A percentile compares a stretch with the other conserved stretches of the same genome.
Evolutionary conservation across 1,284 basidiomycete genomes (phyloP).

Genomic region (Calocybe gambosa): DNA sequence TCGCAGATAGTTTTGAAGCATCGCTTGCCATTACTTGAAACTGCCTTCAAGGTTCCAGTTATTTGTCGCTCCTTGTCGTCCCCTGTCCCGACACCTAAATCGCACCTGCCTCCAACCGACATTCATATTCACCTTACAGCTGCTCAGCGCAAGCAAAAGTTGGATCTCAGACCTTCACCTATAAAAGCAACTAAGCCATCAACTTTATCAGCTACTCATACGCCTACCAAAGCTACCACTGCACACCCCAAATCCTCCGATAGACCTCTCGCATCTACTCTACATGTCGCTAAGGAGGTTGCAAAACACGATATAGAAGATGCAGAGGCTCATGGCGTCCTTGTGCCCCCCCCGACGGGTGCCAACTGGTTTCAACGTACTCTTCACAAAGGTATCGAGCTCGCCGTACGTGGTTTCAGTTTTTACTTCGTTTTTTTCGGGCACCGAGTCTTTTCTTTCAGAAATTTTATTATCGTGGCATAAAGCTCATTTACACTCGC

Average conservation of each 20-base stretch:
- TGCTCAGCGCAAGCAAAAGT: slow-evolving; percentile 41
- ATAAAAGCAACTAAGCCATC: slow-evolving; percentile 40
- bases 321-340: slow-evolving; percentile 61
- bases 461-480: slow-evolving; percentile 77
- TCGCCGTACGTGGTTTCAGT: slow-evolving; percentile 46
- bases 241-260: slow-evolving; percentile 16
- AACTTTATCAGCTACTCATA: slow-evolving; percentile 19
- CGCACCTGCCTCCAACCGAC: slow-evolving; percentile 14
- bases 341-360: slow-evolving; percentile 55
- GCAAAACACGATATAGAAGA: slow-evolving; percentile 58
- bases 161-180: slow-evolving; percentile 60
- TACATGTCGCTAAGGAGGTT: slow-evolving; percentile 32
- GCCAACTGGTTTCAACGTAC: slow-evolving; percentile 51
- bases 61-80: slow-evolving; percentile 11
- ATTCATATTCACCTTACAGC: slow-evolving; percentile 11
- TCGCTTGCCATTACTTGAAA: slow-evolving; percentile 5
- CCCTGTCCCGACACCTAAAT: slow-evolving; percentile 12
- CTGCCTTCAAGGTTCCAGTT: slow-evolving; percentile 3
- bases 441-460: slow-evolving; percentile 20
- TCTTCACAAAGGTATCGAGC: slow-evolving; percentile 60
- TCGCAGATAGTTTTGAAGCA: background rate
- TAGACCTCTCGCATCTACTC: slow-evolving; percentile 9
- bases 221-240: slow-evolving; percentile 18
- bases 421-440: background rate
- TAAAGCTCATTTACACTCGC: slow-evolving; percentile 63